Conservation (phyloP, 805 yeast genomes). For the Lipomyces japonicus region DNA sequence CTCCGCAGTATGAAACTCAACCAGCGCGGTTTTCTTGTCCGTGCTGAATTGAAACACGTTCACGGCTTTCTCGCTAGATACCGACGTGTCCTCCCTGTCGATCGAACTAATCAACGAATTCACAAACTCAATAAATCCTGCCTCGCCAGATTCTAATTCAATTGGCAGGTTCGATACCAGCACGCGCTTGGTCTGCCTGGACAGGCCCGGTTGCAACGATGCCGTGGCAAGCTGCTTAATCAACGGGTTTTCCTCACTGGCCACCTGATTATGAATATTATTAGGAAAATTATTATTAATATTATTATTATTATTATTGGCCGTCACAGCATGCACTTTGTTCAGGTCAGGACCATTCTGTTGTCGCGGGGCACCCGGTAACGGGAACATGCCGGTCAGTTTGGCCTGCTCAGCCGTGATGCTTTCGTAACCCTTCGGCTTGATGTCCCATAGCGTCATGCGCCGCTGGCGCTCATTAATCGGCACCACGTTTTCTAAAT, state of each 20-base stretch:
- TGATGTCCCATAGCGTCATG: slow-evolving; percentile 62
- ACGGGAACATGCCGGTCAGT: slow-evolving; percentile 70
- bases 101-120: slow-evolving; percentile 23
- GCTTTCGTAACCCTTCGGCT: slow-evolving; percentile 68
- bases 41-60: slow-evolving; percentile 18
- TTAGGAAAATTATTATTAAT: background rate
- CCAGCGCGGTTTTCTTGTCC: slow-evolving; percentile 37
- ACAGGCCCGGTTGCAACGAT: slow-evolving; percentile 21
- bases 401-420: slow-evolving; percentile 75
- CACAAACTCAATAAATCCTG: slow-evolving; percentile 14
- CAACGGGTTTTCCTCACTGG: slow-evolving; percentile 9
- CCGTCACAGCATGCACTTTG: slow-evolving; percentile 11
- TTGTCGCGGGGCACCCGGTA: slow-evolving; percentile 56
- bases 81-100: slow-evolving; percentile 8
- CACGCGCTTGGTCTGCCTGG: slow-evolving; percentile 28
- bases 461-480: slow-evolving; percentile 52
- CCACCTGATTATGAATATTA: background rate
- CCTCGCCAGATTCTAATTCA: slow-evolving; percentile 10
- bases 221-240: slow-evolving; percentile 20
- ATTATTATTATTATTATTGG: slow-evolving; percentile 4
- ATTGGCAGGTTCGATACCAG: slow-evolving; percentile 24
- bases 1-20: slow-evolving; percentile 50
- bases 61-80: slow-evolving; percentile 9
- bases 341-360: slow-evolving; percentile 20
- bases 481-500: slow-evolving; percentile 43